Conservation (phyloP, 202 grass and related monocot species). For the Hordeum pubiflorum region DNA sequence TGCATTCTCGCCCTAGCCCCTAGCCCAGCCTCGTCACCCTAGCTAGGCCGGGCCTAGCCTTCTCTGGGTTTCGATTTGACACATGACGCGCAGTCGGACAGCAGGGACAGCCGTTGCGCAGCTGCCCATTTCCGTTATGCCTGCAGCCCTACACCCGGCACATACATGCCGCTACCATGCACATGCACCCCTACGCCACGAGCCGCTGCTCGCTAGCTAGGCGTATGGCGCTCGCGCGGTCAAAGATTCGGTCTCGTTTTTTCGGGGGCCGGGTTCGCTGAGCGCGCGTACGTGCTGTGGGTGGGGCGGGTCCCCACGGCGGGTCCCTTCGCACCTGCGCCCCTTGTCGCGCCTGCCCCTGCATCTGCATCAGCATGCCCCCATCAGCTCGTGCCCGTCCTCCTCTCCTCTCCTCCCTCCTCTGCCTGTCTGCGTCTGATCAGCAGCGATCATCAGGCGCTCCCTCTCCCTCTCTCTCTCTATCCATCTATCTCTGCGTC, state of each 20-base stretch:
- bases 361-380: slow-evolving; percentile 10
- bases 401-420: background rate
- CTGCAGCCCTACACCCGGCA: background rate
- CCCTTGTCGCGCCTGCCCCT: background rate
- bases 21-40: no score
- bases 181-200: no score
- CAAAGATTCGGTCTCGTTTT: slow-evolving; percentile 57
- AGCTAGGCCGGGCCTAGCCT: background rate
- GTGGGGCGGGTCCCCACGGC: background rate
- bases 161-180: background rate
- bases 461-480: background rate
- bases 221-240: background rate
- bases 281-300: background rate
- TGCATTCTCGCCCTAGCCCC: background rate
- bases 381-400: slow-evolving; percentile 38
- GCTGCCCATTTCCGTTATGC: slow-evolving; percentile 32
- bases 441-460: background rate
- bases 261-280: background rate
- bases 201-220: no score
- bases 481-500: background rate
- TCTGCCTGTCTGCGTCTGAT: background rate
- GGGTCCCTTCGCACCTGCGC: background rate
- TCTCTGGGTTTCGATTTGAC: slow-evolving; percentile 21
- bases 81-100: background rate
- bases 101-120: background rate